Evolutionary conservation across 2,329 filamentous ascomycete species (phyloP).

Genomic region (Venturia carpophila): DNA sequence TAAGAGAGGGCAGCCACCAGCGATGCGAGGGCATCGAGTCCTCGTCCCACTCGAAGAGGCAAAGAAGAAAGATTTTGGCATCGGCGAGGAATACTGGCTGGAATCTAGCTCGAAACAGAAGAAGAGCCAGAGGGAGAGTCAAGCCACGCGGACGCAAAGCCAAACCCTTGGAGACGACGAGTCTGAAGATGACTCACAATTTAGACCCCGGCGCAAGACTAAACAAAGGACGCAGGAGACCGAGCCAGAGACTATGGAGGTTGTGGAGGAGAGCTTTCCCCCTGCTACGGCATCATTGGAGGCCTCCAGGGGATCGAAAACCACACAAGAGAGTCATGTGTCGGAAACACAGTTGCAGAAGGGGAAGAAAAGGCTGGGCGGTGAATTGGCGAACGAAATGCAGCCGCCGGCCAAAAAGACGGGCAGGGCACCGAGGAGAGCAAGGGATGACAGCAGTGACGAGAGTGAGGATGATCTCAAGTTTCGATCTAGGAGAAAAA

Average conservation of each 20-base stretch:
- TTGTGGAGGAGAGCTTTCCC: conserved; percentile 10
- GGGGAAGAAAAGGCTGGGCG: conserved; percentile 21
- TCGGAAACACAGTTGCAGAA: not conserved
- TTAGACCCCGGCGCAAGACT: not conserved
- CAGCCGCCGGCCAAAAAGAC: conserved; percentile 16
- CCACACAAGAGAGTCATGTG: not conserved
- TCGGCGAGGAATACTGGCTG: conserved; percentile 71
- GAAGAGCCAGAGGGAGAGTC: not conserved
- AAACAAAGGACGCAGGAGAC: conserved; percentile 3
- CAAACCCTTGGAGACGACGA: conserved; percentile 12
- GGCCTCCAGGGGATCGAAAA: not conserved
- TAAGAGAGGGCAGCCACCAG: conserved; percentile 39
- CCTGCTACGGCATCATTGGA: not conserved
- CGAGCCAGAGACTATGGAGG: conserved; percentile 4
- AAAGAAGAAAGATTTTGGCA: conserved; percentile 61
- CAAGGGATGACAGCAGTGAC: conserved; percentile 32
- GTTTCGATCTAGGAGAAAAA: conserved; percentile 47
- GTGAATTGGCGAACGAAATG: conserved; percentile 7
- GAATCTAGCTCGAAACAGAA: conserved; percentile 30
- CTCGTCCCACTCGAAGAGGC: conserved; percentile 68
- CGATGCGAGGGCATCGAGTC: conserved; percentile 42
- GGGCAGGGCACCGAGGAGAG: conserved; percentile 3
- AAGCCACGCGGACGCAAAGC: conserved; percentile 7
- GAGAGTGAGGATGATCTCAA: conserved; percentile 52
- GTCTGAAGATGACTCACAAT: conserved; percentile 10